Percentiles rank a stretch among this genome's conserved stretches.
Conservation (phyloP, 2,329 filamentous ascomycete genomes). For the Aspergillus proliferans region DNA sequence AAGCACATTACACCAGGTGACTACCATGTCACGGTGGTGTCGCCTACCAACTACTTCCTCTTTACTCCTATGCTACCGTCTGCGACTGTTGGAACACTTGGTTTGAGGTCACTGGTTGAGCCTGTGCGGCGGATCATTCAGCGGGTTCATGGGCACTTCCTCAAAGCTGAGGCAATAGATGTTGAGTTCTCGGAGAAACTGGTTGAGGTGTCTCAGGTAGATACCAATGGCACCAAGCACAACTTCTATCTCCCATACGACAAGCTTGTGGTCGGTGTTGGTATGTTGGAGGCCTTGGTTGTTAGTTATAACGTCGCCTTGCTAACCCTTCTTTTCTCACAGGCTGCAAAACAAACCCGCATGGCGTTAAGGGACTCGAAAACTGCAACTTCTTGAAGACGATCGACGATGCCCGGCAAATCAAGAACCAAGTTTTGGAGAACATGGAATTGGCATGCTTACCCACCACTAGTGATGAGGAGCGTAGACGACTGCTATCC, state of each 20-base stretch:
- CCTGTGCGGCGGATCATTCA: constrained; percentile 80
- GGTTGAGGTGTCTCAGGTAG: constrained; percentile 73
- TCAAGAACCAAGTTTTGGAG: constrained; percentile 79
- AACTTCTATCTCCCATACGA: constrained; percentile 96
- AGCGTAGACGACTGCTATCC: constrained; percentile 78
- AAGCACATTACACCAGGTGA: constrained; percentile 86
- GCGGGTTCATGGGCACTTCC: constrained; percentile 76
- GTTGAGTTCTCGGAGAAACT: constrained; percentile 88
- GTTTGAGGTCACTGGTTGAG: constrained; percentile 84
- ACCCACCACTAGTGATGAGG: constrained; percentile 85
- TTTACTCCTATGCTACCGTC: constrained; percentile 98
- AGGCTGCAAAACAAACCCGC: constrained; percentile 83
- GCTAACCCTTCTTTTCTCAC: not conserved
- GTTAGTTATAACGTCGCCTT: not conserved
- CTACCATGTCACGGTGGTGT: constrained; percentile 93
- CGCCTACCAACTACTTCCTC: constrained; percentile 91
- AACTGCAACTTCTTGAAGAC: constrained; percentile 94
- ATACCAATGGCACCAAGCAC: constrained; percentile 63
- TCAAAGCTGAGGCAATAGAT: constrained; percentile 79
- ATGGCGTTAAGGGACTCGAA: constrained; percentile 91
- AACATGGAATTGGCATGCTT: constrained; percentile 88
- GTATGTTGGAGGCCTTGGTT: constrained; percentile 27
- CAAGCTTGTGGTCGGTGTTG: constrained; percentile 87
- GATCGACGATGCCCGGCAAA: constrained; percentile 82
- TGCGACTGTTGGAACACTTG: constrained; percentile 90